Conservation (phyloP, 805 yeast genomes). For the Teunomyces atbi region DNA sequence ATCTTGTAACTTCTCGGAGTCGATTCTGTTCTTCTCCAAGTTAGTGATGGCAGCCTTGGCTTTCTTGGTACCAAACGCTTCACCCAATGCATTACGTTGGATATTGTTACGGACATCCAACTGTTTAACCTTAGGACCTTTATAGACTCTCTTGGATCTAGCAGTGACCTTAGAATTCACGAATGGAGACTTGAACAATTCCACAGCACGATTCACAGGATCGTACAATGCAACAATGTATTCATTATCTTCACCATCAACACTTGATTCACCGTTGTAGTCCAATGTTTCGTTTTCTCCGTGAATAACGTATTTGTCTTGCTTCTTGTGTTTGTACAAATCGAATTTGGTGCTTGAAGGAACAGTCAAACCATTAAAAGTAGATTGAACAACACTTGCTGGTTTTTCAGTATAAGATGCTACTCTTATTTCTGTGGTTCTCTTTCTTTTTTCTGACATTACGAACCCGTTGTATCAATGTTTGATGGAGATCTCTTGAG, state of each 20-base stretch:
- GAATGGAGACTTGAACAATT: constrained; percentile 62
- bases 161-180: constrained; percentile 63
- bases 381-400: constrained; percentile 60
- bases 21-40: constrained; percentile 79
- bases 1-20: constrained; percentile 73
- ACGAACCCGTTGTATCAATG: too few species aligned
- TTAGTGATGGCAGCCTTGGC: constrained; percentile 88
- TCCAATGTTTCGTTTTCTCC: constrained; percentile 76
- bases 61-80: constrained; percentile 94
- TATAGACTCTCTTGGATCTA: constrained; percentile 51
- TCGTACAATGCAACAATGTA: constrained; percentile 81
- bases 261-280: constrained; percentile 58
- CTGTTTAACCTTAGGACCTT: constrained; percentile 66
- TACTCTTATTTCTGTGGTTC: constrained; percentile 42
- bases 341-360: constrained; percentile 61
- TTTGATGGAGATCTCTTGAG: too few species aligned
- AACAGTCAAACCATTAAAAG: constrained; percentile 72
- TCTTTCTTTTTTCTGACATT: constrained; percentile 25
- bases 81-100: constrained; percentile 85
- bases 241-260: constrained; percentile 35
- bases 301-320: constrained; percentile 54
- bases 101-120: constrained; percentile 46
- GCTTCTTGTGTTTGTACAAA: constrained; percentile 51
- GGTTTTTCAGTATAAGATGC: constrained; percentile 42
- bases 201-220: constrained; percentile 58